These are phyloP conservation scores for Rosa chinensis DNA, from an alignment of 306 rosid genomes.

Conservation along the genomic window DNA sequence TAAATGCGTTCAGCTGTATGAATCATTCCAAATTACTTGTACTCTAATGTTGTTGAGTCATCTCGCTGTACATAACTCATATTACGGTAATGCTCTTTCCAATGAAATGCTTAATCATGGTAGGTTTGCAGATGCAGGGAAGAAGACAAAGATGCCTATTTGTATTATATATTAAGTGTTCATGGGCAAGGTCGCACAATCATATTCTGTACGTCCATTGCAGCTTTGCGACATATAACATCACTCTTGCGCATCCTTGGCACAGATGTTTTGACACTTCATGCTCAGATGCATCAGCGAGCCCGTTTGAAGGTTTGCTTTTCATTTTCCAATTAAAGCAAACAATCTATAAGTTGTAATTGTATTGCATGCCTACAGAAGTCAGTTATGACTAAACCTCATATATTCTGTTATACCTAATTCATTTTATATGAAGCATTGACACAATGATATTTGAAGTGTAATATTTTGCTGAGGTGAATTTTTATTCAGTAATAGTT, in stretches of 20 bases:
- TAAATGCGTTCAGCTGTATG: neutral
- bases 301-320: slow-evolving; percentile 79
- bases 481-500: neutral
- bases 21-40: neutral
- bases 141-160: slow-evolving; percentile 88
- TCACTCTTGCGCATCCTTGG: slow-evolving; percentile 81
- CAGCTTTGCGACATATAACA: slow-evolving; percentile 86
- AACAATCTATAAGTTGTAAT: neutral
- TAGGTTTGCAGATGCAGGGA: slow-evolving; percentile 77
- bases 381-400: neutral
- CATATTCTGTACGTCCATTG: slow-evolving; percentile 86
- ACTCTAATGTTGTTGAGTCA: neutral
- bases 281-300: slow-evolving; percentile 91
- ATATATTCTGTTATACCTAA: neutral
- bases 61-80: neutral
- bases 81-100: neutral
- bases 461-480: neutral
- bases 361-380: neutral
- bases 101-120: slow-evolving; percentile 27
- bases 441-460: neutral
- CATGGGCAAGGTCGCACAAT: slow-evolving; percentile 93
- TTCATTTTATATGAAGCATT: neutral
- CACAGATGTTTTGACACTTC: slow-evolving; percentile 70
- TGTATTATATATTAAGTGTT: slow-evolving; percentile 80
- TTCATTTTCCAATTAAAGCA: slow-evolving; percentile 4